Percentiles rank a stretch among this genome's conserved stretches.
These are phyloP conservation scores for Aspergillus steynii DNA, from an alignment of 495 filamentous ascomycete genomes.

Conservation along the genomic window DNA sequence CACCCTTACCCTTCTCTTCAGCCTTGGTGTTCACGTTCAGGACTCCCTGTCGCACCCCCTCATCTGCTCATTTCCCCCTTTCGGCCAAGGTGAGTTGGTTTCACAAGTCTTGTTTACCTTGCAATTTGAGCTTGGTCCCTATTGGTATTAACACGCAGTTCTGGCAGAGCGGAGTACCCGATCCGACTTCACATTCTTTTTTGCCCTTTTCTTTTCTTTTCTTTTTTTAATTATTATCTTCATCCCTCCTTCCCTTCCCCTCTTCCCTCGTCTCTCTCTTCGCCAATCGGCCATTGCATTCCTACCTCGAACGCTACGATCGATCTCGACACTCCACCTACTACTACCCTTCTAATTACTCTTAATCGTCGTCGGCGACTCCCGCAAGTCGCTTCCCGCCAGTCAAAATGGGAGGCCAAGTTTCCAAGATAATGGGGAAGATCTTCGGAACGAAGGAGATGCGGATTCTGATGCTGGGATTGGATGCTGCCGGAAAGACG, in stretches of 20 bases:
- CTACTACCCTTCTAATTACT: slow-evolving; percentile 4
- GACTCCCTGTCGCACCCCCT: not conserved
- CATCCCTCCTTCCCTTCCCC: not conserved
- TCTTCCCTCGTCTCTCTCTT: not conserved
- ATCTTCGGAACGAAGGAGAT: slow-evolving; percentile 99
- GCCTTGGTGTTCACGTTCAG: not conserved
- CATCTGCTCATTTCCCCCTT: slow-evolving; percentile 5
- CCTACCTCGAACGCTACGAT: not conserved
- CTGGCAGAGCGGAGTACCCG: slow-evolving; percentile 8
- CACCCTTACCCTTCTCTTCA: slow-evolving; percentile 1
- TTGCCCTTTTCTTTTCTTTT: not conserved
- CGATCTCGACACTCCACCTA: not conserved
- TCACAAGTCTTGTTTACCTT: slow-evolving; percentile 16
- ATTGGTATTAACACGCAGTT: slow-evolving; percentile 18
- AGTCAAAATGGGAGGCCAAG: slow-evolving; percentile 69
- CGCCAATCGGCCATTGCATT: not conserved
- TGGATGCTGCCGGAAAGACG: slow-evolving; percentile 98
- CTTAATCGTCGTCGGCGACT: slow-evolving; percentile 1
- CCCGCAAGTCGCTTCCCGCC: slow-evolving; percentile 17
- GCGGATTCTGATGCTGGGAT: slow-evolving; percentile 94
- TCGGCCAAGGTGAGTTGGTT: slow-evolving; percentile 17
- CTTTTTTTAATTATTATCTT: slow-evolving; percentile 3
- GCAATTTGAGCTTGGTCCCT: slow-evolving; percentile 6
- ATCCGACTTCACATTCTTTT: slow-evolving; percentile 6
- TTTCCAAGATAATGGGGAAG: slow-evolving; percentile 92